Base-by-base conservation (phyloP, 768 basidiomycete species). In the Lyophyllum semitale region DNA sequence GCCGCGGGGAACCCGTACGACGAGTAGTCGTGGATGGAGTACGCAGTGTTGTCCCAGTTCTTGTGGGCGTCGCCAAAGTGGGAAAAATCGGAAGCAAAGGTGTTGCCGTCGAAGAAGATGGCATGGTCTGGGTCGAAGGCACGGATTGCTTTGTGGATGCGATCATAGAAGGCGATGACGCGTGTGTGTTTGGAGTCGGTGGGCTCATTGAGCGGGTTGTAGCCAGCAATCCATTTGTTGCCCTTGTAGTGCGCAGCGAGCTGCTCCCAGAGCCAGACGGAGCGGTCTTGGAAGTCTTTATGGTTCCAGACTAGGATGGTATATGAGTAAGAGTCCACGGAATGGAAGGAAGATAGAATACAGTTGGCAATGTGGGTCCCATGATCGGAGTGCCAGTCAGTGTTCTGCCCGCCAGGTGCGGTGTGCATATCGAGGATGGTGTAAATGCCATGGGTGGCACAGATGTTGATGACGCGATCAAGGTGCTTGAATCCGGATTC, bases 171-270 rank as follows among this genome's bases (percentile, higher is more conserved):
- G 7, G 59, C 67, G 57, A 91, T 63, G 50, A 94, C 71, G 44
- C 85, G 76, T 11, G 74, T 78, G 68, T 90, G 88, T 45, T 82
- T 74, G 15, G 84, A 73, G 65, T 93, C 91, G 3, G 90, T 84
- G 33, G 89, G 79, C 71, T 94, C 91, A 78, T 93, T 95, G 44
- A 94, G 74, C 3, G 86, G 88, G 70, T 93, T 93, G 73, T 90
- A 94, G 17, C 91, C 89, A 1, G 90, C 91, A 55, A 93, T 84
- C 91, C 91, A 92, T 57, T 82, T 77, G 69, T 93, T 89, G 54
- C 75, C 79, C 59, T 78, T 85, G 77, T 93, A 92, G 68, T 89
- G 89, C 63, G 74, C 76, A 0, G 91, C 88, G 30, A 93, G 77
- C 63, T 89, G 74, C 33, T 78, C 78, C 91, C 92, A 93, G 37